These are phyloP conservation scores for Coniochaeta sp. DNA, from an alignment of 2,329 filamentous ascomycete species.

Conservation along the genomic window DNA sequence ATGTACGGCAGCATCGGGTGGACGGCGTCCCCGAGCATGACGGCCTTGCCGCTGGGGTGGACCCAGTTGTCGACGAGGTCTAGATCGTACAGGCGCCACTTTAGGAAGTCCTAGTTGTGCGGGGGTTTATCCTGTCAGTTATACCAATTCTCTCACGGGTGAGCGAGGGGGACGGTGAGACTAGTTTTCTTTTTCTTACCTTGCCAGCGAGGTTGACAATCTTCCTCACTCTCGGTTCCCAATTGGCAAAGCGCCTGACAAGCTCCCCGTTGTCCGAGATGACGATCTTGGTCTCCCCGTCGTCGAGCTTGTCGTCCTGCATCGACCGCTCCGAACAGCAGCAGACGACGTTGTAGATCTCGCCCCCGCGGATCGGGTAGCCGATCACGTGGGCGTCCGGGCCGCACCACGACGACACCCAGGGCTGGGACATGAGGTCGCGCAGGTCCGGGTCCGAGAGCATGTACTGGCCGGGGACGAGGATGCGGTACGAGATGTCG, in stretches of 20 bases:
- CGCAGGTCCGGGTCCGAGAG: conserved; percentile 16
- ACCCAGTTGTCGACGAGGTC: conserved; percentile 30
- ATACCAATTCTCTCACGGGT: too few species aligned
- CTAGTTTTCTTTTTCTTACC: too few species aligned
- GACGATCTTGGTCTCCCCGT: conserved; percentile 15
- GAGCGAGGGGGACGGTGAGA: too few species aligned
- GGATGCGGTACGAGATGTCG: neutral
- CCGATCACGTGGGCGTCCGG: conserved; percentile 24
- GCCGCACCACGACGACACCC: conserved; percentile 24
- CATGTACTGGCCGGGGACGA: conserved; percentile 14
- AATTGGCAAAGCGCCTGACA: conserved; percentile 22
- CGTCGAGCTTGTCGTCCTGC: conserved; percentile 19
- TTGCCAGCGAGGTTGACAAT: conserved; percentile 22
- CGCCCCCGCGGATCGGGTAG: conserved; percentile 21
- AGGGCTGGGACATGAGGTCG: conserved; percentile 18
- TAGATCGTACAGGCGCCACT: conserved; percentile 39
- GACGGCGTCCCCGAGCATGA: conserved; percentile 32
- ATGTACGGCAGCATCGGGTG: conserved; percentile 42
- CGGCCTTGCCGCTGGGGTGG: conserved; percentile 19
- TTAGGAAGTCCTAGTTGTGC: conserved; percentile 31
- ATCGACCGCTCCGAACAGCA: conserved; percentile 14
- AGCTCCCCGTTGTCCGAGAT: conserved; percentile 21
- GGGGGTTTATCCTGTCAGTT: too few species aligned
- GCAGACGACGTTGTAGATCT: conserved; percentile 26
- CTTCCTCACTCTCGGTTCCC: conserved; percentile 27